These are phyloP conservation scores for Microbotryum intermedium DNA, from an alignment of 1,284 basidiomycete genomes.

Conservation along the genomic window DNA sequence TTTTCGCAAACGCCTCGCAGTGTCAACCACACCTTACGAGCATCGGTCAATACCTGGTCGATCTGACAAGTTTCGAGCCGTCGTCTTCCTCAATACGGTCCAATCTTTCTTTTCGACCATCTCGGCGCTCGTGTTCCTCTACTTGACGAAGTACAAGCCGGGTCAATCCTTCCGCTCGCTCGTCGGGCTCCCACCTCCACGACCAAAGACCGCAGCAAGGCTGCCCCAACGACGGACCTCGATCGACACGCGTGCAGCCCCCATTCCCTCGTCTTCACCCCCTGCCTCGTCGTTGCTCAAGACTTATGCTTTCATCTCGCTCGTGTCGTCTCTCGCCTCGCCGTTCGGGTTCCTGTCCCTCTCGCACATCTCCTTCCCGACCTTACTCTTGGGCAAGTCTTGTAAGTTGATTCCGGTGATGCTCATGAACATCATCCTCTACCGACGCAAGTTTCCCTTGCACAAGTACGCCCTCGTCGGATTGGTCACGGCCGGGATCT, in stretches of 20 bases:
- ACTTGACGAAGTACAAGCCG: conserved; percentile 24
- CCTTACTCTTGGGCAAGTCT: conserved; percentile 96
- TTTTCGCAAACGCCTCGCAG: neutral
- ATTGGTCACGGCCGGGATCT: conserved; percentile 85
- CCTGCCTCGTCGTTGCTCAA: conserved; percentile 47
- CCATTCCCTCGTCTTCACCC: no score
- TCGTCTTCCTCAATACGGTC: conserved; percentile 91
- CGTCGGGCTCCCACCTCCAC: conserved; percentile 7
- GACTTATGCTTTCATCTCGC: conserved; percentile 69
- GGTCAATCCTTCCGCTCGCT: conserved; percentile 6
- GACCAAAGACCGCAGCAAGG: neutral
- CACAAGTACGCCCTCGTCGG: conserved; percentile 79
- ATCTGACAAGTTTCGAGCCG: conserved; percentile 33
- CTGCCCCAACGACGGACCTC: no score
- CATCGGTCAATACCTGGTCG: conserved; percentile 8
- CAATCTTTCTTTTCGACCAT: conserved; percentile 55
- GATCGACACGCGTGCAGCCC: no score
- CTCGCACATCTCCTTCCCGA: conserved; percentile 93
- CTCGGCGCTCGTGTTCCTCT: conserved; percentile 29
- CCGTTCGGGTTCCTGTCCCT: conserved; percentile 93
- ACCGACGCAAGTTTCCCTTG: conserved; percentile 68
- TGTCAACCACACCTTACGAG: conserved; percentile 27
- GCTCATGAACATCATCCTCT: conserved; percentile 78
- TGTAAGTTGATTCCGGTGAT: conserved; percentile 97
- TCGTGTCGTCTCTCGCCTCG: conserved; percentile 82